Evolutionary conservation across 352 stramenopile species (phyloP).

Genomic region (Elongisporangium anandrum): DNA sequence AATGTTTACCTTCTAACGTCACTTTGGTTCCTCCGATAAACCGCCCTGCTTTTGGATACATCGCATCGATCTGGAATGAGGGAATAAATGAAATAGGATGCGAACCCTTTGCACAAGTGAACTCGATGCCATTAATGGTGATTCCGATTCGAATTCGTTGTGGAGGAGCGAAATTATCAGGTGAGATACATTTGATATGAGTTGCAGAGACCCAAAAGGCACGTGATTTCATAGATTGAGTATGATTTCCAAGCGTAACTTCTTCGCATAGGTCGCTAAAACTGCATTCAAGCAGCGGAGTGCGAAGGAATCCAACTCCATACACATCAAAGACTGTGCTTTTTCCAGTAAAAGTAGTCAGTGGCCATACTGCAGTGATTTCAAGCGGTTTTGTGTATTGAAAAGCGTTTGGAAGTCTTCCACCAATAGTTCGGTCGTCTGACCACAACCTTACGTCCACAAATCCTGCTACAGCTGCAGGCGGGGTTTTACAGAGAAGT

Average conservation of each 20-base stretch:
- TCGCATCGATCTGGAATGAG: conserved; percentile 29
- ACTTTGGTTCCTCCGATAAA: conserved; percentile 51
- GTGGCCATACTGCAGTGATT: conserved; percentile 36
- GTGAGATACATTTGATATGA: conserved; percentile 45
- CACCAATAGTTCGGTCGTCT: conserved; percentile 13
- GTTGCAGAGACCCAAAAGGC: conserved; percentile 44
- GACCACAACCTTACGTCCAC: conserved; percentile 33
- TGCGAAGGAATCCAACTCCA: conserved; percentile 46
- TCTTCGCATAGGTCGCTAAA: conserved; percentile 15
- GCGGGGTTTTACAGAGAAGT: conserved; percentile 38
- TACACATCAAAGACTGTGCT: conserved; percentile 55
- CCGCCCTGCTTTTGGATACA: conserved; percentile 44
- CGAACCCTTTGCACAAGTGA: conserved; percentile 11
- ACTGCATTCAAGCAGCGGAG: conserved; percentile 33
- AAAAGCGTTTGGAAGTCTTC: conserved; percentile 27
- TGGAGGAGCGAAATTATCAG: conserved; percentile 14
- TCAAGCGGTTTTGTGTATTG: conserved; percentile 32
- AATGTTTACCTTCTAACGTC: conserved; percentile 48
- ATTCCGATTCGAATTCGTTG: conserved; percentile 25
- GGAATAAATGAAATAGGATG: conserved; percentile 23
- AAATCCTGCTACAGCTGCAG: conserved; percentile 4
- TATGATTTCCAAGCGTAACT: background rate
- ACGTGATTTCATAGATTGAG: background rate
- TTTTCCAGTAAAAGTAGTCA: conserved; percentile 30
- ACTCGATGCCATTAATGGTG: conserved; percentile 51